phyloP scores from a whole-genome alignment of 257 asterid species.

The Striga asiatica region DNA sequence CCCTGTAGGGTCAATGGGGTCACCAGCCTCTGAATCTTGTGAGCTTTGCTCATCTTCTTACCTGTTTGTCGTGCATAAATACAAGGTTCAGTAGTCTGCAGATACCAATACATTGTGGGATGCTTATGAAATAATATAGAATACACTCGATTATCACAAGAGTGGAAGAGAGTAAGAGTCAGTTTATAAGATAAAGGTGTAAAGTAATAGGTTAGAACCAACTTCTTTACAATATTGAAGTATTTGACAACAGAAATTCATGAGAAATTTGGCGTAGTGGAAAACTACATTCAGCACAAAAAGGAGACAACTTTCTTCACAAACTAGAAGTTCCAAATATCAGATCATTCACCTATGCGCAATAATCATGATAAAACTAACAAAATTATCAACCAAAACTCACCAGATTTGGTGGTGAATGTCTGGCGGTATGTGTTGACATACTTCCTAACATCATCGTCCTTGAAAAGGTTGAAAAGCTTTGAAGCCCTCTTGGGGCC shows the following conservation, averaged over 20 bases:
- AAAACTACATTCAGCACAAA: too few species aligned
- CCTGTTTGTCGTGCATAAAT: constrained; percentile 23
- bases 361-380: not conserved
- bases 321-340: not conserved
- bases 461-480: constrained; percentile 65
- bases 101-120: too few species aligned
- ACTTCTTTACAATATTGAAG: too few species aligned
- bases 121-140: too few species aligned
- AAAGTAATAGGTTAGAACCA: too few species aligned
- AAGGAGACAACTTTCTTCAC: not conserved
- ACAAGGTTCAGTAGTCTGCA: too few species aligned
- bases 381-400: constrained; percentile 11
- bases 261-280: too few species aligned
- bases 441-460: constrained; percentile 69
- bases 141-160: too few species aligned
- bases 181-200: too few species aligned
- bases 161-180: too few species aligned
- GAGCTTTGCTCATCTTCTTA: constrained; percentile 64
- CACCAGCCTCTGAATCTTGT: constrained; percentile 75
- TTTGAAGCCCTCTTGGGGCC: constrained; percentile 85
- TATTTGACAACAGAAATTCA: too few species aligned
- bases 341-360: not conserved
- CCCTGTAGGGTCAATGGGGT: constrained; percentile 78
- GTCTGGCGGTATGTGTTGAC: constrained; percentile 69
- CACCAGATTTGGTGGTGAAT: constrained; percentile 48